Percentiles rank a stretch among this genome's conserved stretches.
Conservation (phyloP, 208 protist genomes). For the Angomonas deanei region DNA sequence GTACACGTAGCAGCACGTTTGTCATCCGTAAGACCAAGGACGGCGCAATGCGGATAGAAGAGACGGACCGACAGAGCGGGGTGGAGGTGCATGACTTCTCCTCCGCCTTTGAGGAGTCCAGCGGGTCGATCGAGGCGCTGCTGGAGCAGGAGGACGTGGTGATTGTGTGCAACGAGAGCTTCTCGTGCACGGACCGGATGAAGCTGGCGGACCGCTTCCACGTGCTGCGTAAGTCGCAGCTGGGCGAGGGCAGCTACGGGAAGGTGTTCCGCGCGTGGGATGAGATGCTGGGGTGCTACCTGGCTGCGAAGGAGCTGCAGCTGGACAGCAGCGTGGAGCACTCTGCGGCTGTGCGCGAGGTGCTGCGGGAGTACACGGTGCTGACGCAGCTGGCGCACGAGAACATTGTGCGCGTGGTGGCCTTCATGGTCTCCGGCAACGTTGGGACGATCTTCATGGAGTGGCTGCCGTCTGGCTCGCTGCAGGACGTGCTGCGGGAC, state of each 20-base stretch:
- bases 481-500: slow-evolving; percentile 44
- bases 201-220: slow-evolving; percentile 49
- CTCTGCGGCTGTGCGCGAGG: slow-evolving; percentile 28
- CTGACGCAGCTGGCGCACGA: slow-evolving; percentile 54
- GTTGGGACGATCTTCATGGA: slow-evolving; percentile 68
- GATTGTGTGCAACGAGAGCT: slow-evolving; percentile 51
- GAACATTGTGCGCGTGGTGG: slow-evolving; percentile 65
- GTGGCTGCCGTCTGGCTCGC: slow-evolving; percentile 64
- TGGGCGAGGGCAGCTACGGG: slow-evolving; percentile 48
- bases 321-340: slow-evolving; percentile 21
- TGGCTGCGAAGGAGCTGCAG: slow-evolving; percentile 63
- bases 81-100: neutral
- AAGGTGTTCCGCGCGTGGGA: slow-evolving; percentile 57
- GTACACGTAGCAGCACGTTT: neutral
- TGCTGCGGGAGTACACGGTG: slow-evolving; percentile 60
- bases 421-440: slow-evolving; percentile 42
- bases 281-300: slow-evolving; percentile 41
- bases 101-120: neutral
- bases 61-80: too few relatives aligned
- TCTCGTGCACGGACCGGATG: slow-evolving; percentile 29
- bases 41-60: too few relatives aligned
- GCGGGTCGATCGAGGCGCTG: slow-evolving; percentile 20
- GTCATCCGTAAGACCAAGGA: neutral
- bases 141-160: slow-evolving; percentile 50
- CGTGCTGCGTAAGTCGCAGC: slow-evolving; percentile 19